Evolutionary conservation across 345 rosid species (phyloP), one percentile per base, ranked within the genome.

Genomic region (Arabis hirsuta): DNA sequence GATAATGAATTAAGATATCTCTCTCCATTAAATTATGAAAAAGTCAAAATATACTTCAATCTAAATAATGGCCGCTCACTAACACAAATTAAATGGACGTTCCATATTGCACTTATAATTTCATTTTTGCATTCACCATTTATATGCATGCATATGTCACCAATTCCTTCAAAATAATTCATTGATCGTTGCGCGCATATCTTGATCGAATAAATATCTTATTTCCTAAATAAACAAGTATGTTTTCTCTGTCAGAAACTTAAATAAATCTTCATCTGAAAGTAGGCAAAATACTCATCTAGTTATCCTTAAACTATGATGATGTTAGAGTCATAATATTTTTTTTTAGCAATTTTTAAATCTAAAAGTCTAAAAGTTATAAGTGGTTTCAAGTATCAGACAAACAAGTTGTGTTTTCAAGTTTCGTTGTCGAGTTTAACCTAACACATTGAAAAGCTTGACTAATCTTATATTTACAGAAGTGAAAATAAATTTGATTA

Each of bases 121-220:
- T 26, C 38, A 73, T 27, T 56, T 57, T 73, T 42, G 51, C 39
- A 42, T 20, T 59, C 62, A 31, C 67, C 55, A 20, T 67, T 50
- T 55, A 66, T 20, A 42, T 44, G 39, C 38, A 50, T 58, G 67
- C 67, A 74, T 58, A 73, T 74, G 73, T 59, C 42, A 74, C 67
- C 73, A 41, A 42, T 7, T 57, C 12, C 51, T 59, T 62, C 56
- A 34, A 46, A 34, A 6, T 36, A 55, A 55, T 7, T 1, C 10
- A 36, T 8, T 2, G 39, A 36, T 7, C 39, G 39, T 36, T 36
- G 9, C 39, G 10, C 46, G 24, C 32, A 36, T 43, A 62, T 62
- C 67, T 62, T 51, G 32, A 41, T 54, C 45, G 43, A 4, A 14
- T 61, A 26, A 36, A 36, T 36, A 36, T 62, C 69, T 44, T 54